A percentile compares a stretch with the other conserved stretches of the same genome.
phyloP scores from a whole-genome alignment of 1,139 yeast species.

The Kazachstania sp. region DNA sequence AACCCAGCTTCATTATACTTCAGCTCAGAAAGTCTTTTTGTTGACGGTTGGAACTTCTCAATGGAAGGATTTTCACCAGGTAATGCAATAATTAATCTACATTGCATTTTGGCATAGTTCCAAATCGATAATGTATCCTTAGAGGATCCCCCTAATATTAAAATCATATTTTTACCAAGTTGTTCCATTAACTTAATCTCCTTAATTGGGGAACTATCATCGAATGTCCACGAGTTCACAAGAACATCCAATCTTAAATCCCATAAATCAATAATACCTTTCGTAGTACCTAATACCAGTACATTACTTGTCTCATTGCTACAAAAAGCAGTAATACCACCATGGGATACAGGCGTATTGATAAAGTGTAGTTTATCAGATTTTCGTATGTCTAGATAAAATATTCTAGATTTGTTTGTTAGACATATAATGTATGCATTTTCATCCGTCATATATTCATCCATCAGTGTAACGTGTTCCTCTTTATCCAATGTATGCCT shows the following conservation, averaged over 20 bases:
- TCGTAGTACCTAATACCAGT: constrained; percentile 65
- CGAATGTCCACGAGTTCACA: constrained; percentile 55
- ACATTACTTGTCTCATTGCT: constrained; percentile 50
- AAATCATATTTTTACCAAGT: constrained; percentile 36
- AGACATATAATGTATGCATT: constrained; percentile 38
- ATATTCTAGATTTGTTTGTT: constrained; percentile 47
- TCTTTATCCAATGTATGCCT: constrained; percentile 11
- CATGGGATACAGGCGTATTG: constrained; percentile 55
- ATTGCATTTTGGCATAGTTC: constrained; percentile 63
- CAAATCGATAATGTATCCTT: constrained; percentile 59
- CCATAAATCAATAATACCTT: constrained; percentile 73
- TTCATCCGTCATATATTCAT: constrained; percentile 33
- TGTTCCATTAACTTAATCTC: constrained; percentile 40
- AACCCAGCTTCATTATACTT: constrained; percentile 3
- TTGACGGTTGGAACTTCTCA: constrained; percentile 13
- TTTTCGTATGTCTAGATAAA: constrained; percentile 51
- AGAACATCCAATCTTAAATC: constrained; percentile 61
- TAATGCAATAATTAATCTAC: constrained; percentile 47
- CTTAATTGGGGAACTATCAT: constrained; percentile 40
- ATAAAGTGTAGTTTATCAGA: constrained; percentile 42
- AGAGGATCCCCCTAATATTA: constrained; percentile 60
- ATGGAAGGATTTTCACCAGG: constrained; percentile 23
- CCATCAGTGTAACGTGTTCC: constrained; percentile 41
- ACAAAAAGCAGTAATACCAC: constrained; percentile 52
- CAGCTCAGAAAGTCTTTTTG: constrained; percentile 9